Conservation (phyloP, 495 filamentous ascomycete genomes). For the Podospora tetraspora region DNA sequence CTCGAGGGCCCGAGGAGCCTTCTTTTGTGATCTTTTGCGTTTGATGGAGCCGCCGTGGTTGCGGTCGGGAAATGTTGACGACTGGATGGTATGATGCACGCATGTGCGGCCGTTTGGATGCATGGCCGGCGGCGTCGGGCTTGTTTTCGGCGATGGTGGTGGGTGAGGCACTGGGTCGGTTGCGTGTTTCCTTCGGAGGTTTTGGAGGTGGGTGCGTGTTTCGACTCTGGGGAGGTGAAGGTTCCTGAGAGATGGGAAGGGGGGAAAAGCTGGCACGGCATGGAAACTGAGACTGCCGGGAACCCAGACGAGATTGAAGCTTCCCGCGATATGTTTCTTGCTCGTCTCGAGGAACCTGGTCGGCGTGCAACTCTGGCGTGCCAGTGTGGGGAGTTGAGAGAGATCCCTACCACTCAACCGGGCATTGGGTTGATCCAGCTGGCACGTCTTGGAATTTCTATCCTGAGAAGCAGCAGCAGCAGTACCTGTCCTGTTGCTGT, state of each 20-base stretch:
- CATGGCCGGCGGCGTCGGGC: background rate
- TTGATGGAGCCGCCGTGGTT: too few relatives aligned
- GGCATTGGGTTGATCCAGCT: background rate
- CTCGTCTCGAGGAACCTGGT: background rate
- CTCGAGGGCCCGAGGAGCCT: background rate
- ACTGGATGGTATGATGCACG: too few relatives aligned
- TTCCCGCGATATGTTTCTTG: background rate
- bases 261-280: background rate
- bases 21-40: background rate
- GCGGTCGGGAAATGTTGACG: too few relatives aligned
- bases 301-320: background rate
- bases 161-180: too few relatives aligned
- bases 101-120: background rate
- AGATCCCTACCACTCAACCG: background rate
- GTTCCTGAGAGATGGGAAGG: background rate
- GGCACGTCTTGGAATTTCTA: background rate
- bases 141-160: background rate
- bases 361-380: background rate
- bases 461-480: background rate
- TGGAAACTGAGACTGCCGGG: background rate
- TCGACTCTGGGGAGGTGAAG: background rate
- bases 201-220: background rate
- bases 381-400: background rate
- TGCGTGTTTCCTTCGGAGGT: background rate
- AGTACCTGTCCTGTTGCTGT: background rate